Conservation (phyloP, 1,284 basidiomycete genomes). For the Cryptococcus sp. region DNA sequence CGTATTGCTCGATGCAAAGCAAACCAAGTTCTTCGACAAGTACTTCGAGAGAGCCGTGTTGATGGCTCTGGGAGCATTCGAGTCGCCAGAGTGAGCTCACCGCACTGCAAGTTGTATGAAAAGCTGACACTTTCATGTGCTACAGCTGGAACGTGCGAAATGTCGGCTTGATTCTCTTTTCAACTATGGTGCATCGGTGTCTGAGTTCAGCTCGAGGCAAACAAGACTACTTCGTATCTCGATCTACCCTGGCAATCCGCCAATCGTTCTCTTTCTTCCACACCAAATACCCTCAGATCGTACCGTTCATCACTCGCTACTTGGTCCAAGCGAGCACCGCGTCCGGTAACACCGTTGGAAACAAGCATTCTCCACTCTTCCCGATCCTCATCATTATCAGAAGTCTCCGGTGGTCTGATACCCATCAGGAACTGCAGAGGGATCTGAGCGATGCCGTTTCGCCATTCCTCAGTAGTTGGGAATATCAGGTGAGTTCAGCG, state of each 20-base stretch:
- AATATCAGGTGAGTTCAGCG: conserved; percentile 37
- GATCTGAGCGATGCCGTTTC: conserved; percentile 24
- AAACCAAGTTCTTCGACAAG: conserved; percentile 35
- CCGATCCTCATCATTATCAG: conserved; percentile 50
- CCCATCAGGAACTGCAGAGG: conserved; percentile 27
- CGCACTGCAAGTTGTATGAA: neutral
- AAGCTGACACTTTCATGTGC: neutral
- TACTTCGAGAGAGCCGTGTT: conserved; percentile 49
- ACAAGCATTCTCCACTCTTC: conserved; percentile 45
- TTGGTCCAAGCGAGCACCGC: conserved; percentile 9
- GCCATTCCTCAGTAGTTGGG: conserved; percentile 32
- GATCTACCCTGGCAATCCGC: conserved; percentile 34
- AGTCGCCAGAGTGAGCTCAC: conserved; percentile 43
- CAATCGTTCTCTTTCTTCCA: conserved; percentile 43
- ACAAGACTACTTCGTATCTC: conserved; percentile 35
- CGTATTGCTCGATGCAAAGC: conserved; percentile 49
- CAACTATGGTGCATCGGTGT: conserved; percentile 46
- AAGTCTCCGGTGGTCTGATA: conserved; percentile 38
- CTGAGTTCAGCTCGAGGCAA: conserved; percentile 30
- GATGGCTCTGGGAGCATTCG: conserved; percentile 45
- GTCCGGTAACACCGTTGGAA: neutral
- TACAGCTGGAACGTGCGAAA: conserved; percentile 54
- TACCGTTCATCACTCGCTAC: conserved; percentile 37
- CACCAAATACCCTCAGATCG: conserved; percentile 36
- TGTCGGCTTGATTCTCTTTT: conserved; percentile 51